phyloP scores from a whole-genome alignment of 2,329 filamentous ascomycete genomes.

The Sclerotinia minor region DNA sequence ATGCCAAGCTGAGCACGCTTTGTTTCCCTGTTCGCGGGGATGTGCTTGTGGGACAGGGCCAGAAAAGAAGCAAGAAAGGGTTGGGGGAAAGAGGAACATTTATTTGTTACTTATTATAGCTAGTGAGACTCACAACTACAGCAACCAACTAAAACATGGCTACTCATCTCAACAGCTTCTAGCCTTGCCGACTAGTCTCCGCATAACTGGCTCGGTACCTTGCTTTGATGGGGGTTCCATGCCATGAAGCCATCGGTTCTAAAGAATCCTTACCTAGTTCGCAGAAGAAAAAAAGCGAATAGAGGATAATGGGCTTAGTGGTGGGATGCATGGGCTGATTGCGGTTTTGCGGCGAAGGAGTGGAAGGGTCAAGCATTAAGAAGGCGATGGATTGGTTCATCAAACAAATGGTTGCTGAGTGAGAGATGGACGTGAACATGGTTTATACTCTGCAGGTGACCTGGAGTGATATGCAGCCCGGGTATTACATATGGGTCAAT shows the following conservation, averaged over 20 bases:
- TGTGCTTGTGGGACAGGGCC: constrained; percentile 1
- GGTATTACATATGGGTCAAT: constrained; percentile 6
- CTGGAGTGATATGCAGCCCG: constrained; percentile 6
- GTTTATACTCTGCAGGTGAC: constrained; percentile 15
- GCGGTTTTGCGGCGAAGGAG: background rate
- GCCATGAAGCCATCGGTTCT: constrained; percentile 22
- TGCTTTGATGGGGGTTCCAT: constrained; percentile 15
- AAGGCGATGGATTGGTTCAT: constrained; percentile 4
- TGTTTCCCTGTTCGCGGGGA: constrained; percentile 12
- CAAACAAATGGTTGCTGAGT: constrained; percentile 16
- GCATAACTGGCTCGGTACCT: constrained; percentile 12
- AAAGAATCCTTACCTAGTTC: constrained; percentile 22
- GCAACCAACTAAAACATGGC: constrained; percentile 14
- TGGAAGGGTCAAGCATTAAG: background rate
- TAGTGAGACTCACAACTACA: background rate
- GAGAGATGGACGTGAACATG: constrained; percentile 16
- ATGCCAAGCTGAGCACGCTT: background rate
- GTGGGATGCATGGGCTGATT: background rate
- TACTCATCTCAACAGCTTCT: constrained; percentile 13
- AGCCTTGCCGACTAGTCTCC: constrained; percentile 15
- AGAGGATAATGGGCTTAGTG: background rate
- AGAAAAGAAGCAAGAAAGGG: background rate
- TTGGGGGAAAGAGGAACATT: background rate
- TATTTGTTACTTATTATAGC: background rate
- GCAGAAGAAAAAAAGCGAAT: background rate